Conservation (phyloP, 352 stramenopile species). For the Phytophthora citrophthora region DNA sequence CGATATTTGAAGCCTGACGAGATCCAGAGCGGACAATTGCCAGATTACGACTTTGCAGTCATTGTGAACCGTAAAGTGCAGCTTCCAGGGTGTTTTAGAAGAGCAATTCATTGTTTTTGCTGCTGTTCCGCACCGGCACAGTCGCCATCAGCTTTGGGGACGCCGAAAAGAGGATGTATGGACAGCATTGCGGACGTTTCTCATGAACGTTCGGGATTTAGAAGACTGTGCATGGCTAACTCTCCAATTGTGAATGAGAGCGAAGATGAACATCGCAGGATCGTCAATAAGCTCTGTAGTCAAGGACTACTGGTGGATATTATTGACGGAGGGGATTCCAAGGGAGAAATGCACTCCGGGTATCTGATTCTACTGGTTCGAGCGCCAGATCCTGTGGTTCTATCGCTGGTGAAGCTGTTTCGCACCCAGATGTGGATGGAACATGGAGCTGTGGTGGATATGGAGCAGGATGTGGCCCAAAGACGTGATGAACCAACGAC, state of each 20-base stretch:
- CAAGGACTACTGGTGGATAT: constrained; percentile 84
- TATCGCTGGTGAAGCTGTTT: constrained; percentile 68
- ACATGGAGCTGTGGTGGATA: constrained; percentile 78
- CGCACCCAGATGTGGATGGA: constrained; percentile 80
- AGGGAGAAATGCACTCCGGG: constrained; percentile 81
- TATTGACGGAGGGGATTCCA: constrained; percentile 83
- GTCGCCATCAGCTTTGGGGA: constrained; percentile 5
- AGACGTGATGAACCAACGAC: constrained; percentile 62
- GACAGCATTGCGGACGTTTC: constrained; percentile 38
- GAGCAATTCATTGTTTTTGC: constrained; percentile 40
- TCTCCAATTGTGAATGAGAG: constrained; percentile 60
- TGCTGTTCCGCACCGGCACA: constrained; percentile 32
- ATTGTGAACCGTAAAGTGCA: constrained; percentile 79
- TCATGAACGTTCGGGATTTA: constrained; percentile 64
- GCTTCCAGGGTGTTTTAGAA: constrained; percentile 37
- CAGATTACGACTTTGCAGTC: constrained; percentile 81
- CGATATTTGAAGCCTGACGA: constrained; percentile 86
- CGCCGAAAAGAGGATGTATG: constrained; percentile 21
- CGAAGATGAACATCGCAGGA: constrained; percentile 82
- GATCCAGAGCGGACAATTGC: constrained; percentile 61
- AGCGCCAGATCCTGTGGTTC: constrained; percentile 63
- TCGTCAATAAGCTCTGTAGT: constrained; percentile 77
- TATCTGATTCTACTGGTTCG: constrained; percentile 81
- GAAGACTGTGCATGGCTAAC: constrained; percentile 64
- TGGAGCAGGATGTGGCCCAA: constrained; percentile 76